Percentiles rank a stretch among this genome's conserved stretches.
phyloP scores from a whole-genome alignment of 257 asterid genomes.

The Cinchona pubescens region DNA sequence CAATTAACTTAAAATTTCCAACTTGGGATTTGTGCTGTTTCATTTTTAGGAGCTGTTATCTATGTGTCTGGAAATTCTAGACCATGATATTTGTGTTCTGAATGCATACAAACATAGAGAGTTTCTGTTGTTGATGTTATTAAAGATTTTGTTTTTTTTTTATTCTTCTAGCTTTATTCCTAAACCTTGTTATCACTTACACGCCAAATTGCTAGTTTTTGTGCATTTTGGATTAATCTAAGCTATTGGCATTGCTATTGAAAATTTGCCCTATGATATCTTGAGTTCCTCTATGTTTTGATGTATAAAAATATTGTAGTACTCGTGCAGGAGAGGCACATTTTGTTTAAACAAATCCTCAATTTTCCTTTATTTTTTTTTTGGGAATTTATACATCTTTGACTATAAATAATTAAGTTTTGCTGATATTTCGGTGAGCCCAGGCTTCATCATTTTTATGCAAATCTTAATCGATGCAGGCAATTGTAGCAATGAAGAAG shows the following conservation, averaged over 20 bases:
- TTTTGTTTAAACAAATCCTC: not conserved
- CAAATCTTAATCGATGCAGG: slow-evolving; percentile 27
- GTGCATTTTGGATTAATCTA: not conserved
- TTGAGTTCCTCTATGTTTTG: not conserved
- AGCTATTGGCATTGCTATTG: not conserved
- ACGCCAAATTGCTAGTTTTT: not conserved
- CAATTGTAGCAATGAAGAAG: slow-evolving; percentile 51
- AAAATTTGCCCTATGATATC: not conserved
- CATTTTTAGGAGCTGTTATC: not conserved
- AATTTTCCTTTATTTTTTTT: not conserved
- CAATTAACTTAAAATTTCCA: not conserved
- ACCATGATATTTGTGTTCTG: not conserved
- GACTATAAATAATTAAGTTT: too few relatives aligned
- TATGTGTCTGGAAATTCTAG: slow-evolving; percentile 6
- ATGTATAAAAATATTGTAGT: not conserved
- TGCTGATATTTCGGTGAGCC: not conserved
- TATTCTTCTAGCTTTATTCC: not conserved
- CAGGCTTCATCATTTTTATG: not conserved
- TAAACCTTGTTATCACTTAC: not conserved
- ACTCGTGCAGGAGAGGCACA: not conserved
- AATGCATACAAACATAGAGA: not conserved
- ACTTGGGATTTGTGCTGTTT: slow-evolving; percentile 6
- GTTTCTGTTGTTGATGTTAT: not conserved
- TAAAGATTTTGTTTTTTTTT: not conserved
- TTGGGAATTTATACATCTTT: not conserved